These are phyloP conservation scores for Beauveria bassiana DNA, from an alignment of 2,329 filamentous ascomycete species.

Conservation along the genomic window DNA sequence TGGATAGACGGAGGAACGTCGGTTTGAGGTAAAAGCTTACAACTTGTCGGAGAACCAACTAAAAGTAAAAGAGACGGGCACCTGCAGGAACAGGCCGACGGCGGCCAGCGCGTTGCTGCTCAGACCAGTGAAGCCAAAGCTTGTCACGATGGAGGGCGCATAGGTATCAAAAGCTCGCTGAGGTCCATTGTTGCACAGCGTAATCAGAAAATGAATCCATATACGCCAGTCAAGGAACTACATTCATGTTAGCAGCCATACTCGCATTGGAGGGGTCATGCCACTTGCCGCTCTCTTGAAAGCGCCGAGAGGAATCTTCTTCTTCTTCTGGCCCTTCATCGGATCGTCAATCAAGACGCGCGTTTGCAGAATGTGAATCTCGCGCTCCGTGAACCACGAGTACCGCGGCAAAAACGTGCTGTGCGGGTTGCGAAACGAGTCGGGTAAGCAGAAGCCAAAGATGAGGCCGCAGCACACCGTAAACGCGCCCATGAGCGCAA, in stretches of 20 bases:
- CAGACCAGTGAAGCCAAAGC: slow-evolving; percentile 42
- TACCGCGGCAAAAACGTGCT: slow-evolving; percentile 31
- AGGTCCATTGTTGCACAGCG: slow-evolving; percentile 40
- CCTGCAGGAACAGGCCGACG: slow-evolving; percentile 45
- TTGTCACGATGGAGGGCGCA: slow-evolving; percentile 44
- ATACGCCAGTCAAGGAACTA: slow-evolving; percentile 43
- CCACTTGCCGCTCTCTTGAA: slow-evolving; percentile 35
- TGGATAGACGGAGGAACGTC: too few relatives aligned
- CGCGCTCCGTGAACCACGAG: slow-evolving; percentile 30
- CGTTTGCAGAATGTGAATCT: slow-evolving; percentile 33
- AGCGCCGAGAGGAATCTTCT: slow-evolving; percentile 33
- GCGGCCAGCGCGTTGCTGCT: slow-evolving; percentile 46
- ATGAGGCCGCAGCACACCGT: slow-evolving; percentile 37
- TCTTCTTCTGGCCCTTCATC: slow-evolving; percentile 41
- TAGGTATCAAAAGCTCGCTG: slow-evolving; percentile 44
- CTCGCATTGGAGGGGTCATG: background rate
- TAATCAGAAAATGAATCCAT: slow-evolving; percentile 44
- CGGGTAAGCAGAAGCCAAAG: slow-evolving; percentile 35
- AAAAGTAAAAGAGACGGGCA: slow-evolving; percentile 43
- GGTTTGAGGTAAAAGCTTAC: slow-evolving; percentile 24
- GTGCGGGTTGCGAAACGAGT: slow-evolving; percentile 35
- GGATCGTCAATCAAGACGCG: slow-evolving; percentile 36
- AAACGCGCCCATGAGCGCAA: slow-evolving; percentile 44
- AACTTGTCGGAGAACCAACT: slow-evolving; percentile 45
- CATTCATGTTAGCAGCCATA: background rate